Evolutionary conservation across 1,284 basidiomycete genomes (phyloP).

Genomic region (Heterobasidion parviporum): DNA sequence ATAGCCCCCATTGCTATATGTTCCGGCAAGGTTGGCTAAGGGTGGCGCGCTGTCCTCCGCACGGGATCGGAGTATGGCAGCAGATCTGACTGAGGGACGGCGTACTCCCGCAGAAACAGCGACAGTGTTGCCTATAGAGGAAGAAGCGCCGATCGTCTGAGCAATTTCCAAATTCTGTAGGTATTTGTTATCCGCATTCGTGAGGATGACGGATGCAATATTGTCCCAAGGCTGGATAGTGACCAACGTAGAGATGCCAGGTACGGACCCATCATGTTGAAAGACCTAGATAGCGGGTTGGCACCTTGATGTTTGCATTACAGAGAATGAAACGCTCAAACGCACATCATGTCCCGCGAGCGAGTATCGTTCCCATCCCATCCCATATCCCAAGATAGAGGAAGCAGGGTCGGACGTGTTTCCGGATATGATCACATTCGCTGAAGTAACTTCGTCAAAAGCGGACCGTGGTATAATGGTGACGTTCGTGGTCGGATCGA

Average conservation of each 20-base stretch:
- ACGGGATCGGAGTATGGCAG: background rate
- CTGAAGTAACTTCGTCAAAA: slow-evolving; percentile 19
- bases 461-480: slow-evolving; percentile 18
- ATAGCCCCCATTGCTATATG: slow-evolving; percentile 6
- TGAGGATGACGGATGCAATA: slow-evolving; percentile 31
- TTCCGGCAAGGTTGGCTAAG: background rate
- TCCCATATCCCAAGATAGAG: slow-evolving; percentile 28
- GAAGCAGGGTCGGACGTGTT: slow-evolving; percentile 1
- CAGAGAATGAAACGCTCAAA: background rate
- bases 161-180: background rate
- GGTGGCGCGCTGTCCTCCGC: background rate
- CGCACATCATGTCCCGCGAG: slow-evolving; percentile 29
- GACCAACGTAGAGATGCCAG: slow-evolving; percentile 33
- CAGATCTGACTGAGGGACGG: background rate
- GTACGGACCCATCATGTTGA: slow-evolving; percentile 30
- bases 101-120: background rate
- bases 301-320: background rate
- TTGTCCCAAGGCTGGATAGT: slow-evolving; percentile 20
- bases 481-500: slow-evolving; percentile 16
- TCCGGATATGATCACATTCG: slow-evolving; percentile 12
- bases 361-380: slow-evolving; percentile 30
- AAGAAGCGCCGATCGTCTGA: too few species aligned
- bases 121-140: too few species aligned
- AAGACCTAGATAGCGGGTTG: slow-evolving; percentile 16
- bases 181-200: slow-evolving; percentile 28